Conservation (phyloP, 1,284 basidiomycete species). For the Pyrrhoderma noxium region DNA sequence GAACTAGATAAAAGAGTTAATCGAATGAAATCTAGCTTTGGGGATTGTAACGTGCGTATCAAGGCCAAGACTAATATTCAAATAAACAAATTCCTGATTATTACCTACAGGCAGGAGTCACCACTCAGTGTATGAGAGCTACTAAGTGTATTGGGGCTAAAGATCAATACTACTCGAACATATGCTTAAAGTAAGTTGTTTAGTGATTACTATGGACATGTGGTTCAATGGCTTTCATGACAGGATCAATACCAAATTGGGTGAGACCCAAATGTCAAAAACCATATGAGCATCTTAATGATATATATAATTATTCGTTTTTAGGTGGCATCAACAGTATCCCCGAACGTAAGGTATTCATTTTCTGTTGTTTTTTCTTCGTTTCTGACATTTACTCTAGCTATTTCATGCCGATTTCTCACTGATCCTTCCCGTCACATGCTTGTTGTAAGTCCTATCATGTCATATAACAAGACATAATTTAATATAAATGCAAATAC, state of each 20-base stretch:
- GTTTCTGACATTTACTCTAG: conserved; percentile 37
- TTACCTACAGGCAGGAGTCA: conserved; percentile 48
- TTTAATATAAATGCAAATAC: too few species aligned
- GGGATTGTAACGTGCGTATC: neutral
- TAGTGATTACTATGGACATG: neutral
- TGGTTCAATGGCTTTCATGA: neutral
- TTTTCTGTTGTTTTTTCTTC: neutral
- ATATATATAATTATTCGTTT: neutral
- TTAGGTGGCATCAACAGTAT: conserved; percentile 59
- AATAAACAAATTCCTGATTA: conserved; percentile 21
- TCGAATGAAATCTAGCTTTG: conserved; percentile 49
- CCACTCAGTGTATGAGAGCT: conserved; percentile 67
- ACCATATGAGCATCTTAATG: too few species aligned
- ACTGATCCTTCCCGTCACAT: conserved; percentile 63
- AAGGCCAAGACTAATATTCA: too few species aligned
- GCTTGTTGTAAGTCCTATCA: conserved; percentile 59
- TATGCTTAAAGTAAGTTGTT: conserved; percentile 60
- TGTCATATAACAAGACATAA: neutral
- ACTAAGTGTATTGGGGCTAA: conserved; percentile 56
- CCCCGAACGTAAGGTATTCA: conserved; percentile 37
- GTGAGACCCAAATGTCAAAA: too few species aligned
- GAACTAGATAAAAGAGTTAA: neutral
- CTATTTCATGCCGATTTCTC: conserved; percentile 29
- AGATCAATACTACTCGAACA: conserved; percentile 70
- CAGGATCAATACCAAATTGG: conserved; percentile 76